These are phyloP conservation scores for Schizosaccharomyces lindneri DNA, from an alignment of 805 yeast species.

Conservation along the genomic window DNA sequence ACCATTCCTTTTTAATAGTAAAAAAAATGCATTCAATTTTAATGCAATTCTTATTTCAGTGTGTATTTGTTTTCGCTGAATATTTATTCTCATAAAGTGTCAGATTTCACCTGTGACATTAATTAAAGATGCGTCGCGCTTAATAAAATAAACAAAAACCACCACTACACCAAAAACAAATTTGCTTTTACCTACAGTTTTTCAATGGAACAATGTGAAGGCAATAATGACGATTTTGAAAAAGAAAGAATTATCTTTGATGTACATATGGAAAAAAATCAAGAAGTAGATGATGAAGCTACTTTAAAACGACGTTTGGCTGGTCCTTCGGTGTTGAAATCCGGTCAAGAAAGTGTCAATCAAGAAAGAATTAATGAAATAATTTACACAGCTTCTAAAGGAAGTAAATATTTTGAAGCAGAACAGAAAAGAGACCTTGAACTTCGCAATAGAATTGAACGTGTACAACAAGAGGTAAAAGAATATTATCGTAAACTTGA, in stretches of 20 bases:
- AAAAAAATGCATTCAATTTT: too few species aligned
- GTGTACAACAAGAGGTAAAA: not conserved
- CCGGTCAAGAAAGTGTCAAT: not conserved
- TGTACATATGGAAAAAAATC: slow-evolving; percentile 69
- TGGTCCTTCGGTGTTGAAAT: not conserved
- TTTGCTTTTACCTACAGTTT: too few species aligned
- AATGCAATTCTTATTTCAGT: too few species aligned
- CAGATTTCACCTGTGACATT: too few species aligned
- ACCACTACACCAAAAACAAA: too few species aligned
- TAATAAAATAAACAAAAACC: too few species aligned
- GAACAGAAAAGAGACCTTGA: not conserved
- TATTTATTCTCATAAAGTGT: too few species aligned
- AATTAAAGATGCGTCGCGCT: too few species aligned
- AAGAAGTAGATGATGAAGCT: slow-evolving; percentile 90
- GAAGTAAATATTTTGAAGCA: not conserved
- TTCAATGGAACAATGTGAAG: not conserved
- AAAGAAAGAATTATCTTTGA: slow-evolving; percentile 64
- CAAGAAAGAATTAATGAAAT: not conserved
- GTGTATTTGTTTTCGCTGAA: too few species aligned
- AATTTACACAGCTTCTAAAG: slow-evolving; percentile 1
- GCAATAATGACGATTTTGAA: slow-evolving; percentile 13
- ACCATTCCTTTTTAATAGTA: too few species aligned
- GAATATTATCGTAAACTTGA: not conserved
- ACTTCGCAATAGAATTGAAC: not conserved
- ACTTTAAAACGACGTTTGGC: slow-evolving; percentile 20